Conservation (phyloP, 164 flowering plant species). For the Aristolochia contorta region DNA sequence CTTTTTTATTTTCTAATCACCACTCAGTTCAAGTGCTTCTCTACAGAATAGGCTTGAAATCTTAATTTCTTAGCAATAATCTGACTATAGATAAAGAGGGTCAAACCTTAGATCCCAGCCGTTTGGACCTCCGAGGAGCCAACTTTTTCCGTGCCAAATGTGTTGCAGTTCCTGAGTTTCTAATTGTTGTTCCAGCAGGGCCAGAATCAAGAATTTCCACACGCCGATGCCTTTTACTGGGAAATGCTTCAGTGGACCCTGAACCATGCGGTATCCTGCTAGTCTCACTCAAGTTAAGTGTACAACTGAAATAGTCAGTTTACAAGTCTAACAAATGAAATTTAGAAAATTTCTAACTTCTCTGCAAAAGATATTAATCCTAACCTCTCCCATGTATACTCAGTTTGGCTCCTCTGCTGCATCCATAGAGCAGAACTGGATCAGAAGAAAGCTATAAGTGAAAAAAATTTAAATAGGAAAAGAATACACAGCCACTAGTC, state of each 20-base stretch:
- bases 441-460: too few relatives aligned
- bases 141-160: conserved; percentile 11
- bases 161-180: conserved; percentile 23
- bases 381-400: too few relatives aligned
- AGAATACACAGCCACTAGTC: too few relatives aligned
- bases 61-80: too few relatives aligned
- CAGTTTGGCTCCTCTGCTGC: too few relatives aligned
- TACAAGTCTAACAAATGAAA: conserved; percentile 1
- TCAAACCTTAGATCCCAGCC: conserved; percentile 36
- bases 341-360: neutral
- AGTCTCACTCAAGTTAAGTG: neutral
- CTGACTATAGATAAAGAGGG: neutral
- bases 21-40: too few relatives aligned
- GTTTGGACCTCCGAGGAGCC: conserved; percentile 32
- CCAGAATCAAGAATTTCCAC: conserved; percentile 3
- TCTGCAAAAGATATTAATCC: neutral
- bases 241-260: conserved; percentile 17
- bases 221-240: conserved; percentile 15
- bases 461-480: too few relatives aligned
- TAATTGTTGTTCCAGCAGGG: conserved; percentile 9
- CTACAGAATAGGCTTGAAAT: too few relatives aligned
- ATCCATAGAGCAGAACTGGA: too few relatives aligned
- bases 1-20: too few relatives aligned
- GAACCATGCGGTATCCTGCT: conserved; percentile 8
- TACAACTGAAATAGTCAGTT: neutral